Conservation (phyloP, 257 asterid species). For the Solanum microdontum region DNA sequence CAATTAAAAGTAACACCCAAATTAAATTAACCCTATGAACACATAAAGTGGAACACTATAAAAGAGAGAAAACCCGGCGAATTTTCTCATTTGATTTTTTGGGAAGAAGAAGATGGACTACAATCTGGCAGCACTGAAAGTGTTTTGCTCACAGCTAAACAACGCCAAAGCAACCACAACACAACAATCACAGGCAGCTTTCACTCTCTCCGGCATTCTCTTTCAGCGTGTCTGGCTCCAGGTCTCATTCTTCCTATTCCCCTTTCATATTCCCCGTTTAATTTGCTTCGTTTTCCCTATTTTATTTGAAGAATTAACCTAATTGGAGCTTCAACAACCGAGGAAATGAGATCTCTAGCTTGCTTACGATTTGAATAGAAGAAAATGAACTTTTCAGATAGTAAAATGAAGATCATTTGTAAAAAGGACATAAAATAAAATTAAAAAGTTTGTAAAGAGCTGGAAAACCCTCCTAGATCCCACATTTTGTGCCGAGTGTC, state of each 20-base stretch:
- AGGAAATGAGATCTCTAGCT: background rate
- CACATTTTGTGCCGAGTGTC: background rate
- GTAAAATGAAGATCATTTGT: background rate
- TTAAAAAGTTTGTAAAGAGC: background rate
- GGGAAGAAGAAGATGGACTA: conserved; percentile 43
- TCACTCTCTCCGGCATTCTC: conserved; percentile 62
- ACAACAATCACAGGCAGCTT: conserved; percentile 26
- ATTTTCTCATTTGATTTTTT: background rate
- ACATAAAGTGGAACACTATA: background rate
- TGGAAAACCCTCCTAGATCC: background rate
- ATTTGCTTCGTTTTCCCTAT: background rate
- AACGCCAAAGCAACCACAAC: conserved; percentile 28
- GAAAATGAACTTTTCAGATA: background rate
- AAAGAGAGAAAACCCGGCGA: background rate
- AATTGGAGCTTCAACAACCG: background rate
- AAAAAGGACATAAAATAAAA: background rate
- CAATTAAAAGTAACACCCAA: background rate
- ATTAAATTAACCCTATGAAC: background rate
- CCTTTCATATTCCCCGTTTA: background rate
- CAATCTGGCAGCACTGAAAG: conserved; percentile 72
- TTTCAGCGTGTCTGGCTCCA: conserved; percentile 97
- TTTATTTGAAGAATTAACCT: background rate
- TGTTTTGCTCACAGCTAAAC: conserved; percentile 50
- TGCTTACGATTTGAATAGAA: background rate
- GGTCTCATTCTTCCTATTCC: conserved; percentile 18